Conservation (phyloP, 106 monocot species). For the Dendrobium chrysotoxum region DNA sequence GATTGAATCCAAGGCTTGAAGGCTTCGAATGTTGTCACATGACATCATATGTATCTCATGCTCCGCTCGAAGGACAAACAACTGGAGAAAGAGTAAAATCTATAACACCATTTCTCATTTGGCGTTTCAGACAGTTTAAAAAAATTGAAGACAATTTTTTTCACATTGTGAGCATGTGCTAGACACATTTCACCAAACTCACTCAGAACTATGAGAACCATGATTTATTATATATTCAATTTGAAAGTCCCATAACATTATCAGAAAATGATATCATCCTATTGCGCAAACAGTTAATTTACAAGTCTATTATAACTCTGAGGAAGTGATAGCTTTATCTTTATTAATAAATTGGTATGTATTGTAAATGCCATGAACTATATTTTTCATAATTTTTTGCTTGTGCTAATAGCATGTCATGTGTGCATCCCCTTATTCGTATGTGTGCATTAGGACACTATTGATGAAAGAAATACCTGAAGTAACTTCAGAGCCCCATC, state of each 20-base stretch:
- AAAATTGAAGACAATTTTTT: background rate
- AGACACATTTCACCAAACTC: background rate
- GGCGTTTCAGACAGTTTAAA: too few species aligned
- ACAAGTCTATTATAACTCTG: too few species aligned
- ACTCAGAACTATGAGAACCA: background rate
- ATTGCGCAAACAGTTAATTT: too few species aligned
- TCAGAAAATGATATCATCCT: background rate
- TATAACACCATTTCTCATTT: too few species aligned
- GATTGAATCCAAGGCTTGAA: constrained; percentile 42
- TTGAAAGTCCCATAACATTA: background rate
- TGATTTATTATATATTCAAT: background rate
- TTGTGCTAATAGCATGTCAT: too few species aligned
- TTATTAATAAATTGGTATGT: background rate
- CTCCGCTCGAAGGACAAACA: constrained; percentile 78
- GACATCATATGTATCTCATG: constrained; percentile 44
- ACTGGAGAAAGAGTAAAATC: constrained; percentile 25
- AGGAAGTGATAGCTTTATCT: too few species aligned
- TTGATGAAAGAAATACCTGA: constrained; percentile 35
- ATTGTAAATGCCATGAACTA: background rate
- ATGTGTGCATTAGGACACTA: too few species aligned
- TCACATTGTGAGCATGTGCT: too few species aligned
- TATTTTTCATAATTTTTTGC: too few species aligned
- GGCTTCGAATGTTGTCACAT: constrained; percentile 28
- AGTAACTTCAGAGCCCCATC: constrained; percentile 75
- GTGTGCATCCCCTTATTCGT: too few species aligned